Evolutionary conservation across 345 rosid species (phyloP).

Genomic region (Cochlearia excelsa): DNA sequence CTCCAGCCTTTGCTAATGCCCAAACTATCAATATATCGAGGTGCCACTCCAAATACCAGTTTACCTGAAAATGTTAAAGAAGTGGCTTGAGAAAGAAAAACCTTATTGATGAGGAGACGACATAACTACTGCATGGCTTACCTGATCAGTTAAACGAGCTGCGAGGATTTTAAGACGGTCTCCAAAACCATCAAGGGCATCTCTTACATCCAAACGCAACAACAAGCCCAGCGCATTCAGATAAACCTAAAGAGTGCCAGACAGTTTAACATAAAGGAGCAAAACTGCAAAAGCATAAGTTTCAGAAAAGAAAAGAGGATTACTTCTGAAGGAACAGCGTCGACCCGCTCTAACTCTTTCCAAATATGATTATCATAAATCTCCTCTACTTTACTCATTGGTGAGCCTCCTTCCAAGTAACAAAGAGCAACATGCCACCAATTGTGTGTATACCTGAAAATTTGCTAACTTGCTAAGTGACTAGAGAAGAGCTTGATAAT

Average conservation of each 20-base stretch:
- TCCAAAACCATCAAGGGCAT: constrained; percentile 43
- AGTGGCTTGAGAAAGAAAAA: constrained; percentile 1
- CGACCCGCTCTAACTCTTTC: constrained; percentile 68
- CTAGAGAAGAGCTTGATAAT: constrained; percentile 1
- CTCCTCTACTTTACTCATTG: constrained; percentile 54
- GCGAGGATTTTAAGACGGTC: constrained; percentile 56
- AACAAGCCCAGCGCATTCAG: constrained; percentile 73
- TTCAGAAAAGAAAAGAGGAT: background rate
- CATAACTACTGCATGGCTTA: constrained; percentile 31
- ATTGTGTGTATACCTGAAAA: constrained; percentile 73
- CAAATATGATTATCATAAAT: constrained; percentile 68
- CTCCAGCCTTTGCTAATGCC: constrained; percentile 67
- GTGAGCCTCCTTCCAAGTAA: constrained; percentile 85
- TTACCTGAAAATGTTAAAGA: constrained; percentile 41
- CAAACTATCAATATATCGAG: constrained; percentile 73
- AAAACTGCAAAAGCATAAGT: constrained; percentile 6
- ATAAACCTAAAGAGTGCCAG: constrained; percentile 54
- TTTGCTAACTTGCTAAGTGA: constrained; percentile 1
- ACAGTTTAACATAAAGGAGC: constrained; percentile 10
- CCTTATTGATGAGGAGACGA: background rate
- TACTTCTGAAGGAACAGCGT: constrained; percentile 58
- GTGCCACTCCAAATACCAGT: constrained; percentile 80
- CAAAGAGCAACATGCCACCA: constrained; percentile 99
- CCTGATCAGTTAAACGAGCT: constrained; percentile 48
- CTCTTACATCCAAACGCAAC: constrained; percentile 62